Evolutionary conservation across 805 yeast species (phyloP).

Genomic region (Suhomyces tanzawaensis): DNA sequence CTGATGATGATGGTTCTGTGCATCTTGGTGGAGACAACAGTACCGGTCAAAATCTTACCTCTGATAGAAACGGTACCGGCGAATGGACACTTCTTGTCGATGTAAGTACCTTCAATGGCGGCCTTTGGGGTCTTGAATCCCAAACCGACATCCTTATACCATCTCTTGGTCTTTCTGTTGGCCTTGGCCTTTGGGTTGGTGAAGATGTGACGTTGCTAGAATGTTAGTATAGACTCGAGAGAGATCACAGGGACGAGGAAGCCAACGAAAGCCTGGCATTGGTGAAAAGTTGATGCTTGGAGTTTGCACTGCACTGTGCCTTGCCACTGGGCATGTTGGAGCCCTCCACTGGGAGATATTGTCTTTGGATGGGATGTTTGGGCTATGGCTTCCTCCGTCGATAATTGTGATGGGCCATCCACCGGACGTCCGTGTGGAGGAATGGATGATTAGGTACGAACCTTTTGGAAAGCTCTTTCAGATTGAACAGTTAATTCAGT

Average conservation of each 20-base stretch:
- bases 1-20: slow-evolving; percentile 99
- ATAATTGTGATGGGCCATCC: too few relatives aligned
- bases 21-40: slow-evolving; percentile 99
- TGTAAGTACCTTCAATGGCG: slow-evolving; percentile 98
- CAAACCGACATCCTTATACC: slow-evolving; percentile 99
- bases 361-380: too few relatives aligned
- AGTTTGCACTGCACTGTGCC: too few relatives aligned
- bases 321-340: too few relatives aligned
- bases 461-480: slow-evolving; percentile 99
- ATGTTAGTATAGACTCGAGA: slow-evolving; percentile 45
- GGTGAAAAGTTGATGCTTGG: too few relatives aligned
- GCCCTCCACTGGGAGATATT: too few relatives aligned
- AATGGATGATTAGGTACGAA: too few relatives aligned
- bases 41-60: slow-evolving; percentile 99
- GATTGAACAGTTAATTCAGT: slow-evolving; percentile 99
- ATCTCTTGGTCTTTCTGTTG: slow-evolving; percentile 98
- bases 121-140: slow-evolving; percentile 99
- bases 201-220: slow-evolving; percentile 99
- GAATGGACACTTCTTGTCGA: slow-evolving; percentile 99
- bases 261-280: too few relatives aligned
- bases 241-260: too few relatives aligned
- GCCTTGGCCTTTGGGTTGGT: slow-evolving; percentile 99
- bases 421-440: too few relatives aligned
- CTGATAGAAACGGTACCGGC: slow-evolving; percentile 96
- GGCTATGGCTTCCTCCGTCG: too few relatives aligned